phyloP scores from a whole-genome alignment of 106 monocot species.

The Acorus calamus region DNA sequence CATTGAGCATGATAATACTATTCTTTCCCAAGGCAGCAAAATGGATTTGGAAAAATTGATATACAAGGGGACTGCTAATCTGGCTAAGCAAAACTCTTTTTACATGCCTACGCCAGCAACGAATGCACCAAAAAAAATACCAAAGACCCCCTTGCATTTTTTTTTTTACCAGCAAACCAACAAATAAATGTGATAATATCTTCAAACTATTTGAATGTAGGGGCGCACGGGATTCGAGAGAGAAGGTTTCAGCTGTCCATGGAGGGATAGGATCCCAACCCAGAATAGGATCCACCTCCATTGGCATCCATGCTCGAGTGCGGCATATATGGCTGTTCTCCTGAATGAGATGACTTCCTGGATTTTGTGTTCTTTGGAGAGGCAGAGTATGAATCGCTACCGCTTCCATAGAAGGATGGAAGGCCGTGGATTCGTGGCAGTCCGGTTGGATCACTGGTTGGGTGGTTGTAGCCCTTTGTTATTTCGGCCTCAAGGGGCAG shows the following conservation, averaged over 20 bases:
- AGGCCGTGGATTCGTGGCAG: constrained; percentile 57
- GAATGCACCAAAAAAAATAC: too few species aligned
- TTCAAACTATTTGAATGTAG: too few species aligned
- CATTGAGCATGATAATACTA: too few species aligned
- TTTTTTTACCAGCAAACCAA: too few species aligned
- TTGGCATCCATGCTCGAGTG: constrained; percentile 36
- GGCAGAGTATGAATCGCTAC: constrained; percentile 26
- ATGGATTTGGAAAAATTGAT: too few species aligned
- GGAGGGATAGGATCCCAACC: constrained; percentile 37
- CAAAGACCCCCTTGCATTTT: too few species aligned
- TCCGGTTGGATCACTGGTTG: constrained; percentile 54
- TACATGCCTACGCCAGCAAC: too few species aligned
- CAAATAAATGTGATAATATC: too few species aligned
- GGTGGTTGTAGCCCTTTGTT: constrained; percentile 57
- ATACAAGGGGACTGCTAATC: too few species aligned
- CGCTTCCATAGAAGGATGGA: constrained; percentile 38
- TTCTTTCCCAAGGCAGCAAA: too few species aligned
- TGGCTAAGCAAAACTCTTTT: too few species aligned
- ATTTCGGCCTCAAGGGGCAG: constrained; percentile 82
- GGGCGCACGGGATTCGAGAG: too few species aligned
- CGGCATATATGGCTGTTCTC: constrained; percentile 36
- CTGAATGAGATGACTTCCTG: constrained; percentile 56
- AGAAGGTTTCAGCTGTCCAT: constrained; percentile 6
- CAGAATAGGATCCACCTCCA: constrained; percentile 11
- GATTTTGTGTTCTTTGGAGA: constrained; percentile 53